Evolutionary conservation across 139 green algal genomes (phyloP).

Genomic region (Coccomyxa sp.): DNA sequence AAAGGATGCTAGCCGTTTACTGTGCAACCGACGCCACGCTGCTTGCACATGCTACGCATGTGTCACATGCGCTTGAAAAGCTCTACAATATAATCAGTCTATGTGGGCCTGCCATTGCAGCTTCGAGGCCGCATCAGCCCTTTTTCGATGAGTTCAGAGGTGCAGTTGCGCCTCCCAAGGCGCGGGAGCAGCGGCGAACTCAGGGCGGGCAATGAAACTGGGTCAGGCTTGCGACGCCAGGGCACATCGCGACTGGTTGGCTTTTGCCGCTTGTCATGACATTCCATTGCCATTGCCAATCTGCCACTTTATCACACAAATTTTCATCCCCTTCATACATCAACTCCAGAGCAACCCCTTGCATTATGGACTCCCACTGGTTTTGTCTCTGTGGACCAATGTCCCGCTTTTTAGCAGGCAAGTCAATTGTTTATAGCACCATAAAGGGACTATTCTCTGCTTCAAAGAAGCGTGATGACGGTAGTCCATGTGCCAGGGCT

Average conservation of each 20-base stretch:
- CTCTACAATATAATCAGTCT: no score
- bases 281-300: background rate
- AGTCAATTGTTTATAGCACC: no score
- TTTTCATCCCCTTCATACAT: background rate
- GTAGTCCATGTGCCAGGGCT: background rate
- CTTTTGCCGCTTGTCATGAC: background rate
- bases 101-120: no score
- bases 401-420: no score
- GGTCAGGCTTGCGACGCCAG: background rate
- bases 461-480: background rate
- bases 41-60: background rate
- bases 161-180: background rate
- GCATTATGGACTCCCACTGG: no score
- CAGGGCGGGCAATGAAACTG: no score
- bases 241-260: background rate
- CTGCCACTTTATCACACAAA: background rate
- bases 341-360: background rate
- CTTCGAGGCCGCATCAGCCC: background rate
- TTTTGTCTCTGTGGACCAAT: no score
- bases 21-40: no score
- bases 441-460: background rate
- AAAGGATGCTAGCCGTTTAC: background rate
- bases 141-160: background rate
- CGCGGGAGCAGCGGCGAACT: background rate
- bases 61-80: background rate